Base-by-base conservation (phyloP, 495 filamentous ascomycete genomes). In the Darksidea phi region DNA sequence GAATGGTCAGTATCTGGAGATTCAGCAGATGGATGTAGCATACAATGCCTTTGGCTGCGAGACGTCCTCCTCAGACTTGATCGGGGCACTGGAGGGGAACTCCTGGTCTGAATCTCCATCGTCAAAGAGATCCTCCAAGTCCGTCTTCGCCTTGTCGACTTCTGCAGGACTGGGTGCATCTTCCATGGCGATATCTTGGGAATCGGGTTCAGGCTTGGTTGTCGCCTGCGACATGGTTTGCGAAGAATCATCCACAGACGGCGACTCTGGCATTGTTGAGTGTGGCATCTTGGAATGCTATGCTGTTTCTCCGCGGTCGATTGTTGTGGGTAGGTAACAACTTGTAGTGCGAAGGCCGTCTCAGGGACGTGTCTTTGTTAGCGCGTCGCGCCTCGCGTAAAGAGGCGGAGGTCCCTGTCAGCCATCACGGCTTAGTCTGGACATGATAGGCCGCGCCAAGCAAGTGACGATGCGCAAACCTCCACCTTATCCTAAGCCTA, bases 31-130 rank as follows among this genome's bases (percentile, higher is more conserved):
- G 38, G 24, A 24, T 25, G 24, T 66, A 48, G 72, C 70, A 18
- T 73, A 73, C 49, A 74, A 69, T 54, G 77, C 64, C 12, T 62
- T 72, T n/a, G 55, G 41, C 55, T 77, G 77, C 24, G 79, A 76
- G 26, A 74, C 74, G 6, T 72, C 71, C 58, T 76, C 73, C 34
- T 67, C 56, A 1, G 61, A 57, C 24, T 63, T 80, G 80, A 41
- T 70, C 69, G 76, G 73, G 13, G 73, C 76, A 55, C 77, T 80
- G 10, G 82, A 86, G 41, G 84, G 80, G 60, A 88, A 92, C 57
- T 94, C 89, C 3, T 88, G 84, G 57, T 94, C 88, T 4, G 88
- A 88, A 48, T 89, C 87, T 28, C 86, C 83, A 55, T 87, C 88
- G 34, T 85, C 84, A 65, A 95, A 94, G 34, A 95, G 71, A 36